phyloP scores from a whole-genome alignment of 352 stramenopile genomes.

The Globisporangium echinulatum region DNA sequence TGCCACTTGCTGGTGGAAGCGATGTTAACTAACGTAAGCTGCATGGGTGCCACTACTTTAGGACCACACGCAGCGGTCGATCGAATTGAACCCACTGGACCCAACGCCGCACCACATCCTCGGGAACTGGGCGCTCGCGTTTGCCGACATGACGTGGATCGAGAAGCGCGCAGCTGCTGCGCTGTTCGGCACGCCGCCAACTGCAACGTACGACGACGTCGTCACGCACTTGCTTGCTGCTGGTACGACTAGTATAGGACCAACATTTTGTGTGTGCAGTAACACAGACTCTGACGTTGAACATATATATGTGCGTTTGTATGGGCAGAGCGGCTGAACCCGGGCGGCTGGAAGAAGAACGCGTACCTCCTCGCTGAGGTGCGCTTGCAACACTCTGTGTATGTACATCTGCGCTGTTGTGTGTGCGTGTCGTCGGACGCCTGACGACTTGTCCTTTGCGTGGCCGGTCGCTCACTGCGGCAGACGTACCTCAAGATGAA shows the following conservation, averaged over 20 bases:
- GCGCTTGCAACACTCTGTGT: neutral
- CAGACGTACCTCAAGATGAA: constrained; percentile 73
- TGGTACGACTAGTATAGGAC: constrained; percentile 18
- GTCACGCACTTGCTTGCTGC: constrained; percentile 42
- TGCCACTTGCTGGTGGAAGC: too few species aligned
- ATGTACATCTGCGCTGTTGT: neutral
- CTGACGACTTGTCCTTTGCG: too few species aligned
- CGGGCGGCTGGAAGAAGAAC: constrained; percentile 79
- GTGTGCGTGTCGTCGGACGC: neutral
- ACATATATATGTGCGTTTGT: neutral
- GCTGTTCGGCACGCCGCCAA: constrained; percentile 60
- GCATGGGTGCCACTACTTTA: constrained; percentile 3
- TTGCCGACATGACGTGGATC: constrained; percentile 74
- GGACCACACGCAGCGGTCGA: constrained; percentile 58
- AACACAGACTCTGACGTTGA: too few species aligned
- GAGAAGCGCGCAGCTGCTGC: constrained; percentile 56
- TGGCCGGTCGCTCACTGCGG: neutral
- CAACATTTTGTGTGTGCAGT: too few species aligned
- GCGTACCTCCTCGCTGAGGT: constrained; percentile 53
- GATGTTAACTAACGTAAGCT: too few species aligned
- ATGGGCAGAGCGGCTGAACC: constrained; percentile 43
- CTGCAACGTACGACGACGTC: constrained; percentile 57
- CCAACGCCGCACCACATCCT: constrained; percentile 63
- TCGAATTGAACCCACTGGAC: constrained; percentile 63
- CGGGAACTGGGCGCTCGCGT: constrained; percentile 72